Evolutionary conservation across 495 filamentous ascomycete genomes (phyloP).

Genomic region (Talaromyces stipitatus): DNA sequence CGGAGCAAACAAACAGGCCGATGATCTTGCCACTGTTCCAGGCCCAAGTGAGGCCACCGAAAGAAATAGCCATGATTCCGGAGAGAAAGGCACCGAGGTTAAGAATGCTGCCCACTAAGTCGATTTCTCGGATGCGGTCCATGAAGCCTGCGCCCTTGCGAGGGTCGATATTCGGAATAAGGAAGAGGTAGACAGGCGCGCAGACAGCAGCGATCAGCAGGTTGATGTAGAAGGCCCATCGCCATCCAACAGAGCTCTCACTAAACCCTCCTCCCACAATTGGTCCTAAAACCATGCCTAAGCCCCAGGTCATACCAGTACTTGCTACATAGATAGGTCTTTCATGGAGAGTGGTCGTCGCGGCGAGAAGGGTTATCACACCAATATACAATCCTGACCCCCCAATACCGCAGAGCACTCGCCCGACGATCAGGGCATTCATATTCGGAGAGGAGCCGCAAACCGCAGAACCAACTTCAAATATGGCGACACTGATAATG

Average conservation of each 20-base stretch:
- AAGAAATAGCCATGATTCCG: constrained; percentile 44
- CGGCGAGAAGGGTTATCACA: constrained; percentile 22
- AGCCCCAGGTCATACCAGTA: constrained; percentile 38
- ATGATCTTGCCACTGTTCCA: constrained; percentile 49
- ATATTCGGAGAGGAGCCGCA: constrained; percentile 48
- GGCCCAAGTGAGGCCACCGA: constrained; percentile 45
- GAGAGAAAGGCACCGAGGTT: constrained; percentile 32
- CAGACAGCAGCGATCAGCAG: constrained; percentile 44
- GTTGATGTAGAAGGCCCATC: constrained; percentile 72
- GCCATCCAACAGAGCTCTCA: constrained; percentile 42
- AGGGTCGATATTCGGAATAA: constrained; percentile 44
- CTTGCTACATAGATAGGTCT: constrained; percentile 26
- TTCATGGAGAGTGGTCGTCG: constrained; percentile 21
- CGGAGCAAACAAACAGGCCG: constrained; percentile 41
- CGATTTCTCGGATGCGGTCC: constrained; percentile 29
- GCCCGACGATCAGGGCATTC: constrained; percentile 45
- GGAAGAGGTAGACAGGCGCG: constrained; percentile 50
- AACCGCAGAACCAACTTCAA: constrained; percentile 44
- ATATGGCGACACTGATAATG: constrained; percentile 38
- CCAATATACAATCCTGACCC: constrained; percentile 32
- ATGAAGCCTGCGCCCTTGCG: constrained; percentile 23
- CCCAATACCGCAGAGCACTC: constrained; percentile 33
- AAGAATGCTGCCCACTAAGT: constrained; percentile 23
- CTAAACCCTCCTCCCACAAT: constrained; percentile 58
- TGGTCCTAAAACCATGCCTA: constrained; percentile 41